Base-by-base conservation (phyloP, 2,329 filamentous ascomycete species). In the Phyllosticta citribraziliensis region DNA sequence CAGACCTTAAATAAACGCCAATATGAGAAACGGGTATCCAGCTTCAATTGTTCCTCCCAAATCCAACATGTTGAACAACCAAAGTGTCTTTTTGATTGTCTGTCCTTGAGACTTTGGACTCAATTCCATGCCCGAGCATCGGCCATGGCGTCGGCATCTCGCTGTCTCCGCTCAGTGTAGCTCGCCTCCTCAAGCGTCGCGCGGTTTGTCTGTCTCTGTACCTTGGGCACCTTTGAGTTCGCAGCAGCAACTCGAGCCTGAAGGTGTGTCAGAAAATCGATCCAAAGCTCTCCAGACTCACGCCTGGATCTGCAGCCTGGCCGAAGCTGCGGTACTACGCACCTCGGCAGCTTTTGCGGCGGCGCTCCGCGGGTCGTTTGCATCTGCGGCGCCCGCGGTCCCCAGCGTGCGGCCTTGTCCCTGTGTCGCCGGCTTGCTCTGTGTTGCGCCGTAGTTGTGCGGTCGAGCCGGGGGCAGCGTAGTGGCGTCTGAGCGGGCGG, bases 281-380 rank as follows among this genome's bases (percentile, higher is more conserved):
- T 47, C 17, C 35, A 47, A n/a, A 47, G 14, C 12, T 17, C 12
- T 17, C 5, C 6, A 5, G 30, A 50, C 50, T 47, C 54, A 30
- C 52, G 52, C 12, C 14, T n/a, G 33, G 10, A 5, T 2, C 33
- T 40, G 33, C 40, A 47, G 40, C 14, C 40, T 19, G 1, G 40
- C 40, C 24, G 24, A 12, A 17, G 40, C 8, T 11, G 25, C 14
- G 19, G 9, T 35, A 24, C 27, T 66, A 77, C 84, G 71, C 73
- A 95, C 91, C 86, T 95, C 89, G 63, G 92, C 92, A 58, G 91
- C 92, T 65, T 84, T 83, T 0, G 90, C 91, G 3, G 92, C 92
- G 63, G 85, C 88, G 60, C 79, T 80, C 62, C 87, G 81, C 35
- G 90, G 87, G 14, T 27, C 52, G 17, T 58, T 14, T 12, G 55